Percentiles rank a stretch among this genome's conserved stretches.
These are phyloP conservation scores for Cercospora janseana DNA, from an alignment of 2,329 filamentous ascomycete species.

Conservation along the genomic window DNA sequence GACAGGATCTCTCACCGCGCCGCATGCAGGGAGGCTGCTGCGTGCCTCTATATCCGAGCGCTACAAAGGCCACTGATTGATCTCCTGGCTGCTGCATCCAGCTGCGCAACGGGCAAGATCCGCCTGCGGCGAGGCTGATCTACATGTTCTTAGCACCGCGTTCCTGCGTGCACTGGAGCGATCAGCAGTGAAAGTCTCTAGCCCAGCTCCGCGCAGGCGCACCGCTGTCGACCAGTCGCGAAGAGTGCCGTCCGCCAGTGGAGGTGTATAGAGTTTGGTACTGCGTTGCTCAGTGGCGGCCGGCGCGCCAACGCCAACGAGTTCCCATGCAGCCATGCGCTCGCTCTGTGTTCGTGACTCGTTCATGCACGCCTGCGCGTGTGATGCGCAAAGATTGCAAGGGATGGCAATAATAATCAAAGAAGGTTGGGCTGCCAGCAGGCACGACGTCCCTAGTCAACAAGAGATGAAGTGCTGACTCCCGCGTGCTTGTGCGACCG, in stretches of 20 bases:
- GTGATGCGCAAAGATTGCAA: too few species aligned
- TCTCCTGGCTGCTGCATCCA: constrained; percentile 13
- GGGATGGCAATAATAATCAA: too few species aligned
- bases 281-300: not conserved
- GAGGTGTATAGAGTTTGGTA: not conserved
- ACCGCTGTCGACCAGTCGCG: not conserved
- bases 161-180: not conserved
- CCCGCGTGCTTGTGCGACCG: too few species aligned
- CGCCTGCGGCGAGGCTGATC: not conserved
- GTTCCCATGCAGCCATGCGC: too few species aligned
- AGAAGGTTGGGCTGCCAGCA: too few species aligned
- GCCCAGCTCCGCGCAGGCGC: not conserved
- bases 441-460: too few species aligned
- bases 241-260: not conserved
- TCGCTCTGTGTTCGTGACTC: too few species aligned
- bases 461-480: too few species aligned
- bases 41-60: constrained; percentile 6
- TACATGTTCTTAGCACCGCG: not conserved
- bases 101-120: constrained; percentile 2
- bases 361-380: too few species aligned
- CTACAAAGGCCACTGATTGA: not conserved
- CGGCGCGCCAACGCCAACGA: too few species aligned
- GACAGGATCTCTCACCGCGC: not conserved
- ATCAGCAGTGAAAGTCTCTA: not conserved
- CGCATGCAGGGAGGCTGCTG: not conserved